Conservation (phyloP, 345 rosid genomes). For the Syzygium grande region DNA sequence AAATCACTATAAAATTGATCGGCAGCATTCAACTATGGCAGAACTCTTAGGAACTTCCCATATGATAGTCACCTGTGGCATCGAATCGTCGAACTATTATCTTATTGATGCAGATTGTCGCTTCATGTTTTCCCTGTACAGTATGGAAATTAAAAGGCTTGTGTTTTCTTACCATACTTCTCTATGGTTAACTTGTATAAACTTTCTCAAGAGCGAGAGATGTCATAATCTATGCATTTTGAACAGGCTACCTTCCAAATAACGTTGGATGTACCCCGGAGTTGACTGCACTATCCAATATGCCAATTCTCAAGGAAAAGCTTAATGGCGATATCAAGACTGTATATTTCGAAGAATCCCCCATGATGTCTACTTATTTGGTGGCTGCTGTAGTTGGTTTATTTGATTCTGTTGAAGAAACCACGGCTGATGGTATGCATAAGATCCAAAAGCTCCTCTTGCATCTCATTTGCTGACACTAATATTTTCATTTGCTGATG, state of each 20-base stretch:
- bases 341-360: conserved; percentile 29
- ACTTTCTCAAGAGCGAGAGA: not conserved
- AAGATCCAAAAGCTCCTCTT: not conserved
- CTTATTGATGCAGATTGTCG: not conserved
- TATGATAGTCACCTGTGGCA: not conserved
- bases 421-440: conserved; percentile 20
- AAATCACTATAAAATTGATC: not conserved
- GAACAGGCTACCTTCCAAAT: conserved; percentile 32
- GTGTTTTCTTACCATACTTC: not conserved
- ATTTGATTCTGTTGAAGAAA: conserved; percentile 30
- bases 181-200: not conserved
- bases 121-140: not conserved
- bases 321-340: conserved; percentile 14
- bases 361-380: conserved; percentile 37
- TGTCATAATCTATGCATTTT: not conserved
- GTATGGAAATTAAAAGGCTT: not conserved
- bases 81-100: not conserved
- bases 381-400: conserved; percentile 35
- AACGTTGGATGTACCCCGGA: conserved; percentile 16
- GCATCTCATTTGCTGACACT: not conserved
- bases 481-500: not conserved
- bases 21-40: not conserved
- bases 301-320: conserved; percentile 31
- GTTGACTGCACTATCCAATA: conserved; percentile 31
- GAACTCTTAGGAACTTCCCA: not conserved